Conservation (phyloP, 129 eudicot species). For the Chrysanthemum seticuspe region DNA sequence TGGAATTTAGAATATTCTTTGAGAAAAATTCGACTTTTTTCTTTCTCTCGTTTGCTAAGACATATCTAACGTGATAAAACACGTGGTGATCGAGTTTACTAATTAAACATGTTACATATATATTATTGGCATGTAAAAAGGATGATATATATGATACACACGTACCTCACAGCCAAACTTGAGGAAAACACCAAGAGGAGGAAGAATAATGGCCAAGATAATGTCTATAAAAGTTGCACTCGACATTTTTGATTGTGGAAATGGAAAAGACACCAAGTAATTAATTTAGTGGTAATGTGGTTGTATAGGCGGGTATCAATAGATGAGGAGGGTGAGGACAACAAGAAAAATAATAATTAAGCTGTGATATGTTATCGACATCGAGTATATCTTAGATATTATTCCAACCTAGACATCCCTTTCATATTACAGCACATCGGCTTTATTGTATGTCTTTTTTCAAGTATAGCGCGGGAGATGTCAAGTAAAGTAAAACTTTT, state of each 20-base stretch:
- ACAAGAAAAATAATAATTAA: too few relatives aligned
- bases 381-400: too few relatives aligned
- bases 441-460: too few relatives aligned
- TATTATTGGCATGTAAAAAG: neutral
- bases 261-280: neutral
- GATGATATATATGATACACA: neutral
- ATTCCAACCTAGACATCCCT: too few relatives aligned
- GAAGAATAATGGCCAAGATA: slow-evolving; percentile 53
- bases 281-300: neutral
- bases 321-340: neutral
- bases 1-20: too few relatives aligned
- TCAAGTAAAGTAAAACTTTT: too few relatives aligned
- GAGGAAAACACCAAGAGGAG: slow-evolving; percentile 72
- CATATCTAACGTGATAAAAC: too few relatives aligned
- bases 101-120: neutral
- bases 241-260: slow-evolving; percentile 17
- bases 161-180: slow-evolving; percentile 55
- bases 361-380: too few relatives aligned
- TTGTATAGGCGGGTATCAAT: neutral
- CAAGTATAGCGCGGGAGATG: too few relatives aligned
- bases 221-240: slow-evolving; percentile 52
- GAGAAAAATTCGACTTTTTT: too few relatives aligned
- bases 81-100: neutral
- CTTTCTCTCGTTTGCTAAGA: too few relatives aligned
- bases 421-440: too few relatives aligned